Evolutionary conservation across 192 early-diverging fungal genomes (phyloP).

Genomic region (Coemansia umbellata): DNA sequence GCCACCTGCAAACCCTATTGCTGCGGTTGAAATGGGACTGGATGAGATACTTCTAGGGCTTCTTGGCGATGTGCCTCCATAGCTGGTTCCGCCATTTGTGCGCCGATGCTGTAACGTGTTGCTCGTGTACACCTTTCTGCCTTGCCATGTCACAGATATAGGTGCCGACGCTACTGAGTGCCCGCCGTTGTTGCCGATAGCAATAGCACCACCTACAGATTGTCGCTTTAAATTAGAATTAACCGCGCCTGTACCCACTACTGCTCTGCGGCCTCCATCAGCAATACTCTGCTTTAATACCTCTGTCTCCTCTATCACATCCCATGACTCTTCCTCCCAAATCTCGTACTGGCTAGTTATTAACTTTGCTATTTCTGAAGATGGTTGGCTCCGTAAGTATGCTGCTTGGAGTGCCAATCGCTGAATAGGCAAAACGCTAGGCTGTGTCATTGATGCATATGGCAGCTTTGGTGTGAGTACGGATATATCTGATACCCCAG

Average conservation of each 20-base stretch:
- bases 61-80: constrained; percentile 9
- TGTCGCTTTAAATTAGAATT: no score
- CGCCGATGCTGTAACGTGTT: constrained; percentile 28
- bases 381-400: constrained; percentile 56
- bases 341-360: constrained; percentile 59
- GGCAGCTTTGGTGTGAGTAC: constrained; percentile 7
- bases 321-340: constrained; percentile 41
- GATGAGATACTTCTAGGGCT: constrained; percentile 8
- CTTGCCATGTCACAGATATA: background rate
- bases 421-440: constrained; percentile 21
- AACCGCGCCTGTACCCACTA: background rate
- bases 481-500: background rate
- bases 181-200: background rate
- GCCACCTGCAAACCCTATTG: background rate
- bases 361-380: constrained; percentile 48
- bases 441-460: constrained; percentile 4
- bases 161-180: background rate
- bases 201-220: background rate
- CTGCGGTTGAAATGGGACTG: constrained; percentile 5
- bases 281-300: background rate
- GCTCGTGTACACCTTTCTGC: constrained; percentile 30
- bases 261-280: background rate
- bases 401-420: constrained; percentile 63
- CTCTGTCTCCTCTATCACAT: constrained; percentile 9
- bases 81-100: constrained; percentile 3